phyloP scores from a whole-genome alignment of 2,329 filamentous ascomycete genomes.

The Colletotrichum sp. region DNA sequence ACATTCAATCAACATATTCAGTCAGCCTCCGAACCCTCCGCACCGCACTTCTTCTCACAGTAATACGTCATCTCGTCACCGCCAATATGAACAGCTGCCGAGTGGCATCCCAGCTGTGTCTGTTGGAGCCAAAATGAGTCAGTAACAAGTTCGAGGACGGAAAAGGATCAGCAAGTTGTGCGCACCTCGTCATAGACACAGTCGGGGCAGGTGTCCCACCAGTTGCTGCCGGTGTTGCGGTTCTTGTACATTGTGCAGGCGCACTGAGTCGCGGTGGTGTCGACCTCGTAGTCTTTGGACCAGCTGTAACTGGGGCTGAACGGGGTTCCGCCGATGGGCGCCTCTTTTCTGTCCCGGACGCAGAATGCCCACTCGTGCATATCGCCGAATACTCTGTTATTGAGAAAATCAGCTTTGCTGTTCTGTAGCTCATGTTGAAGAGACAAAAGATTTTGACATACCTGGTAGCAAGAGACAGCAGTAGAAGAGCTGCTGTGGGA shows the following conservation, averaged over 20 bases:
- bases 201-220: constrained; percentile 22
- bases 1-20: no score
- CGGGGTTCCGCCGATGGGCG: not conserved
- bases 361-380: not conserved
- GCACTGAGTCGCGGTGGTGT: constrained; percentile 12
- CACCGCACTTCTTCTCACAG: no score
- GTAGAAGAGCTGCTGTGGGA: not conserved
- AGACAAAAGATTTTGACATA: not conserved
- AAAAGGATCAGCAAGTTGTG: not conserved
- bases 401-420: not conserved
- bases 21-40: no score
- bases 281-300: constrained; percentile 9
- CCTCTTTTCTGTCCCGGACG: not conserved
- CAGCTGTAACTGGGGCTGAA: constrained; percentile 13
- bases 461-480: not conserved
- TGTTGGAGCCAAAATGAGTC: not conserved
- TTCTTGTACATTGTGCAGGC: constrained; percentile 16
- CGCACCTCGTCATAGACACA: constrained; percentile 8
- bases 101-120: not conserved
- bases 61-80: no score
- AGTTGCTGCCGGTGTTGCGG: constrained; percentile 22
- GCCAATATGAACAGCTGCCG: no score
- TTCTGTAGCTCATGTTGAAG: not conserved
- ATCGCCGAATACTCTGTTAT: not conserved
- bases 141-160: not conserved